Evolutionary conservation across 805 yeast genomes (phyloP).

Genomic region (Saccharomycopsis sp.): DNA sequence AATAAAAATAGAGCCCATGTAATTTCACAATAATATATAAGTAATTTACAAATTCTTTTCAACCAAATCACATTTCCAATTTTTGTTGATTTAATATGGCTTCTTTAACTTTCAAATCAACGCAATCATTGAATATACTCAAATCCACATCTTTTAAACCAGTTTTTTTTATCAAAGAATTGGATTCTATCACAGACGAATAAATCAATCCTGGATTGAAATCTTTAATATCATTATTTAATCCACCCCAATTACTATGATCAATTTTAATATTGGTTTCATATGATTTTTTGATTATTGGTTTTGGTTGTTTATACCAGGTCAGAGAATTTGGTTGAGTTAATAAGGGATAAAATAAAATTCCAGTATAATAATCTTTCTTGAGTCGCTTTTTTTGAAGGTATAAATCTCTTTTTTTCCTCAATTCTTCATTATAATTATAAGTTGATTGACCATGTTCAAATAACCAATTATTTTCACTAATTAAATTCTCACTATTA

Average conservation of each 20-base stretch:
- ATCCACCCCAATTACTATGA: conserved; percentile 14
- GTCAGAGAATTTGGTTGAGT: conserved; percentile 59
- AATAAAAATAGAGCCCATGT: too few species aligned
- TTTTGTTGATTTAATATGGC: conserved; percentile 57
- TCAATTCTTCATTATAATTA: conserved; percentile 53
- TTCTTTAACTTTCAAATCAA: conserved; percentile 42
- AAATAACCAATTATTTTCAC: conserved; percentile 72
- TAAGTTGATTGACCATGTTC: conserved; percentile 71
- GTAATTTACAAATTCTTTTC: too few species aligned
- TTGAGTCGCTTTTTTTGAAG: conserved; percentile 37
- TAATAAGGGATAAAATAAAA: conserved; percentile 56
- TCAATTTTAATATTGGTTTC: conserved; percentile 1
- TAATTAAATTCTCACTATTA: conserved; percentile 22
- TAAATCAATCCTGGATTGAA: conserved; percentile 25
- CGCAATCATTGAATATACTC: conserved; percentile 46
- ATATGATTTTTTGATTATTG: conserved; percentile 16
- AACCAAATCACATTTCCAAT: too few species aligned
- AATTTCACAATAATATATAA: too few species aligned
- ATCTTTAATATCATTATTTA: conserved; percentile 5
- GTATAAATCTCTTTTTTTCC: conserved; percentile 42
- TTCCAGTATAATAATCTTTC: conserved; percentile 77
- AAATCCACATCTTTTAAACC: conserved; percentile 54
- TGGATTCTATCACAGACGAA: conserved; percentile 37
- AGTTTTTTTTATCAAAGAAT: conserved; percentile 41
- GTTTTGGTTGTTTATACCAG: conserved; percentile 24